Percentiles rank a stretch among this genome's conserved stretches.
These are phyloP conservation scores for Pseudonitzschia pungens DNA, from an alignment of 108 stramenopile genomes.

Conservation along the genomic window DNA sequence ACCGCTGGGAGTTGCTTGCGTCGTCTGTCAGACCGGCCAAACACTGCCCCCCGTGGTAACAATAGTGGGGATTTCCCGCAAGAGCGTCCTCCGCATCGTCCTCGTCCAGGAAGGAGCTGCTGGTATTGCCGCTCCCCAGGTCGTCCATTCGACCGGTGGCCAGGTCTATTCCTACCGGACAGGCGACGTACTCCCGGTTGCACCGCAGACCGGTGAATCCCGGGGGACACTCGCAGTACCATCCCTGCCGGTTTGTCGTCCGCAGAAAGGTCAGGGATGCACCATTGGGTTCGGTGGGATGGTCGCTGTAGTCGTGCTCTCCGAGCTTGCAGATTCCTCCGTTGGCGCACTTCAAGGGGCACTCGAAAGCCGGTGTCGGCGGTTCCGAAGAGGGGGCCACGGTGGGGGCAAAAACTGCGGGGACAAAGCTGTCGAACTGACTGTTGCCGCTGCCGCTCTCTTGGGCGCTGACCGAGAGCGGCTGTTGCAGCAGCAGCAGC, in stretches of 20 bases:
- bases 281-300: slow-evolving; percentile 22
- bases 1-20: slow-evolving; percentile 22
- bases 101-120: background rate
- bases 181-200: slow-evolving; percentile 29
- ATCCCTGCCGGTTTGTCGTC: slow-evolving; percentile 21
- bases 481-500: no score
- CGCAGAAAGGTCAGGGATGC: slow-evolving; percentile 22
- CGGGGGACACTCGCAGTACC: slow-evolving; percentile 39
- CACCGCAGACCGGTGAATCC: slow-evolving; percentile 39
- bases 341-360: slow-evolving; percentile 18
- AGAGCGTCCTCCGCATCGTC: background rate
- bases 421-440: background rate
- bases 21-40: slow-evolving; percentile 32
- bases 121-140: background rate
- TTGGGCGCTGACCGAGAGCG: background rate
- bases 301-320: slow-evolving; percentile 16
- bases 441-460: background rate
- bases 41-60: slow-evolving; percentile 47
- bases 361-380: slow-evolving; percentile 9
- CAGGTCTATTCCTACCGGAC: background rate
- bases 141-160: background rate
- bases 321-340: slow-evolving; percentile 25
- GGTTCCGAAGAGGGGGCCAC: background rate
- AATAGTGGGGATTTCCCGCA: slow-evolving; percentile 15
- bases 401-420: background rate